A percentile compares a stretch with the other conserved stretches of the same genome.
These are phyloP conservation scores for Cephalotrichum gorgonifer DNA, from an alignment of 2,329 filamentous ascomycete genomes.

Conservation along the genomic window DNA sequence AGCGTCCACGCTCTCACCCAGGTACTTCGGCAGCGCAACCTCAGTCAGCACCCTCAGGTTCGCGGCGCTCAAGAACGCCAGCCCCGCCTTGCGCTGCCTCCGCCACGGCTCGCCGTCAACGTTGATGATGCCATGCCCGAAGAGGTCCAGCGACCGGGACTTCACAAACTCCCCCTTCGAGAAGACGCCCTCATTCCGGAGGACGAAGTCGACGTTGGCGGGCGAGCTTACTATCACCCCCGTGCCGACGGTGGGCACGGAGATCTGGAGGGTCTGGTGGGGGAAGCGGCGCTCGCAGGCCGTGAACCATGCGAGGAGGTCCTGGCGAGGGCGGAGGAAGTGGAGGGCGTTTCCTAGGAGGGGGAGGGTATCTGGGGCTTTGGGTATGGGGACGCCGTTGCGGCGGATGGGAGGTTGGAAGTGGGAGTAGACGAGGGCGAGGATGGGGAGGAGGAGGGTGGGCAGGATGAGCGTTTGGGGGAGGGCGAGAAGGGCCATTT, in stretches of 20 bases:
- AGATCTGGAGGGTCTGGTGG: constrained; percentile 50
- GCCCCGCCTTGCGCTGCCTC: constrained; percentile 50
- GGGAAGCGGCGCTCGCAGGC: constrained; percentile 45
- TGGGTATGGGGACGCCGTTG: constrained; percentile 11
- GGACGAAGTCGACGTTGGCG: constrained; percentile 50
- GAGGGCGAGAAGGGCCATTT: constrained; percentile 4
- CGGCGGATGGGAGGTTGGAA: constrained; percentile 27
- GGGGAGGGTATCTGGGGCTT: constrained; percentile 37
- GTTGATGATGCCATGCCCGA: constrained; percentile 58
- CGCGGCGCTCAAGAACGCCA: constrained; percentile 45
- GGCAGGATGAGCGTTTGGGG: neutral
- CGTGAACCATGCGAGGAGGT: constrained; percentile 53
- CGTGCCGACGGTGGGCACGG: constrained; percentile 50
- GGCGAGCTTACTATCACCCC: constrained; percentile 55
- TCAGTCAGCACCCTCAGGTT: constrained; percentile 49
- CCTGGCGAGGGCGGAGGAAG: constrained; percentile 49
- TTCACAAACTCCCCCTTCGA: constrained; percentile 54
- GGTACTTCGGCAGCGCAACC: constrained; percentile 42
- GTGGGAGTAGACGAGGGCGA: constrained; percentile 40
- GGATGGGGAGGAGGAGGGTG: constrained; percentile 19
- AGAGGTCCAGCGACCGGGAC: constrained; percentile 48
- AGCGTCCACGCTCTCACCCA: constrained; percentile 28
- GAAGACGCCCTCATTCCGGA: constrained; percentile 50
- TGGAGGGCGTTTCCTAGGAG: constrained; percentile 50
- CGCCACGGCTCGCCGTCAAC: constrained; percentile 54